Percentiles rank a stretch among this genome's conserved stretches.
phyloP scores from a whole-genome alignment of 2,329 filamentous ascomycete genomes.

The Cordyceps tenuipes region DNA sequence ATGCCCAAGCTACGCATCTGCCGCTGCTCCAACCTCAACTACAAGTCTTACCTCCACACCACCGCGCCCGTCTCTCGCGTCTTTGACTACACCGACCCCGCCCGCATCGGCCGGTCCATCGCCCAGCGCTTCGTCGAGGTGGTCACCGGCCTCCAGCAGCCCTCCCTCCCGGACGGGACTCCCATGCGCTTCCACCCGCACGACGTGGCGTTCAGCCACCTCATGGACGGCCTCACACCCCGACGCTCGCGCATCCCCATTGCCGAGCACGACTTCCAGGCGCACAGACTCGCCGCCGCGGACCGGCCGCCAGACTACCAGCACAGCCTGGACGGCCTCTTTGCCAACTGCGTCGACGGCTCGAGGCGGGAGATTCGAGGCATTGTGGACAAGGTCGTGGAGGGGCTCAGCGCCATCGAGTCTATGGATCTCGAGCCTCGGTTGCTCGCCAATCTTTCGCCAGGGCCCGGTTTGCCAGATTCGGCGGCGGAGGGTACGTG shows the following conservation, averaged over 20 bases:
- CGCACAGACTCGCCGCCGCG: conserved; percentile 28
- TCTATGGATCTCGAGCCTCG: not conserved
- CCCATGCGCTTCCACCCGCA: conserved; percentile 17
- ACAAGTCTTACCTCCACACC: conserved; percentile 31
- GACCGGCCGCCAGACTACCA: conserved; percentile 35
- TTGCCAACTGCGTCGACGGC: conserved; percentile 34
- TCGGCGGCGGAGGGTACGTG: no score
- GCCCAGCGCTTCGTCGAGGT: conserved; percentile 41
- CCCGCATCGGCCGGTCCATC: conserved; percentile 30
- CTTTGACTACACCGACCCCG: conserved; percentile 36
- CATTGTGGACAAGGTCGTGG: conserved; percentile 35
- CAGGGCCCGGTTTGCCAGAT: not conserved
- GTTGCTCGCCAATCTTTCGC: not conserved
- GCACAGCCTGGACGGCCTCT: conserved; percentile 35
- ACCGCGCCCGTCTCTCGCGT: conserved; percentile 21
- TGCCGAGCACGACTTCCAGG: conserved; percentile 26
- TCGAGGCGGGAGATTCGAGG: conserved; percentile 36
- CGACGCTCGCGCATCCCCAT: conserved; percentile 15
- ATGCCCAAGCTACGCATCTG: conserved; percentile 30
- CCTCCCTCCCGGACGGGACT: conserved; percentile 14
- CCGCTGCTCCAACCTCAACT: conserved; percentile 36
- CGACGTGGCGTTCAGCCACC: conserved; percentile 4
- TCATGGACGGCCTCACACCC: conserved; percentile 15
- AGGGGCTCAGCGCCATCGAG: conserved; percentile 28
- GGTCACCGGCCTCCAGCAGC: conserved; percentile 32